Conservation (phyloP, 164 flowering plant species). For the Warburgia ugandensis region DNA sequence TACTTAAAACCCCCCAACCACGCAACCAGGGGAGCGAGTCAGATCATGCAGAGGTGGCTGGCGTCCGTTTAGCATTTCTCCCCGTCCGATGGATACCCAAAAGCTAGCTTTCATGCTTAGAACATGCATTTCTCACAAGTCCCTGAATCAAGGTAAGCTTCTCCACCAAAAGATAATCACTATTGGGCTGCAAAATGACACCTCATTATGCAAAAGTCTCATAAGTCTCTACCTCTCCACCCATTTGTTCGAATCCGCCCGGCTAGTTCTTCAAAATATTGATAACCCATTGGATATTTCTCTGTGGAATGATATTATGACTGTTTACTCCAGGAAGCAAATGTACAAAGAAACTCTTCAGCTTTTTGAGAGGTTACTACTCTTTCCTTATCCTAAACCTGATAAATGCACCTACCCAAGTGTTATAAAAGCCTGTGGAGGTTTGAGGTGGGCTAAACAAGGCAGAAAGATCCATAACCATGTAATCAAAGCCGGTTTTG, state of each 20-base stretch:
- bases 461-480: constrained; percentile 41
- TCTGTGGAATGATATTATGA: constrained; percentile 54
- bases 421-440: constrained; percentile 60
- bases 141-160: constrained; percentile 18
- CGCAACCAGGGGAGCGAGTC: too few species aligned
- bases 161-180: constrained; percentile 20
- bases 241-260: constrained; percentile 31
- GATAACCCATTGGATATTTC: constrained; percentile 42
- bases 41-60: too few species aligned
- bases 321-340: constrained; percentile 43
- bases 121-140: constrained; percentile 11
- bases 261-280: constrained; percentile 33
- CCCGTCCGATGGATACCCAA: constrained; percentile 12
- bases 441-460: constrained; percentile 20
- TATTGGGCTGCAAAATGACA: constrained; percentile 25
- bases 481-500: constrained; percentile 36
- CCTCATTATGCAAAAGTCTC: constrained; percentile 36
- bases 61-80: too few species aligned
- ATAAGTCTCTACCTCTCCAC: constrained; percentile 47
- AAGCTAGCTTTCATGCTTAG: constrained; percentile 8
- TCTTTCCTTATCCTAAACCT: constrained; percentile 31
- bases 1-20: too few species aligned
- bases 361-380: constrained; percentile 28
- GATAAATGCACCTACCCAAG: constrained; percentile 55
- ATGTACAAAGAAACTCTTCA: constrained; percentile 41